These are phyloP conservation scores for Staphylotrichum longicolle DNA, from an alignment of 495 filamentous ascomycete genomes.

Conservation along the genomic window DNA sequence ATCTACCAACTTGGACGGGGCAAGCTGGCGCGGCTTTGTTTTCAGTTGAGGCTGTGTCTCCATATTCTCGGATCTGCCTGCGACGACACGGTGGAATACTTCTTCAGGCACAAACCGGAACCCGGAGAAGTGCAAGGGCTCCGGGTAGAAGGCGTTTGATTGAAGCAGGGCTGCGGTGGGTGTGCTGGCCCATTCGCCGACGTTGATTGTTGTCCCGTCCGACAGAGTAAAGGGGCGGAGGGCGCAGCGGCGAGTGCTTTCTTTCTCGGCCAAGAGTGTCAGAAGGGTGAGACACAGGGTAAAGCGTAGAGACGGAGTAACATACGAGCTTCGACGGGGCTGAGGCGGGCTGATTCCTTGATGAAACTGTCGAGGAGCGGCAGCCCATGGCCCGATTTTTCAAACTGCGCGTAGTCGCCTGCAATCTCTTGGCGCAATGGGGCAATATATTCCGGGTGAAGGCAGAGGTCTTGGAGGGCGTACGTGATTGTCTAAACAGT, in stretches of 20 bases:
- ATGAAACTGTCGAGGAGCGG: background rate
- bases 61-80: background rate
- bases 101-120: background rate
- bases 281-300: background rate
- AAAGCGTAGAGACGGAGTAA: background rate
- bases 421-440: background rate
- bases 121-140: background rate
- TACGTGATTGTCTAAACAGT: background rate
- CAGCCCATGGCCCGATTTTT: background rate
- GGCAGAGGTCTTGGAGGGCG: conserved; percentile 1
- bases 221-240: background rate
- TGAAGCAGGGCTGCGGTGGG: background rate
- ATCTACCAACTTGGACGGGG: background rate
- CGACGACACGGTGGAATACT: background rate
- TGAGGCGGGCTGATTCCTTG: conserved; percentile 1
- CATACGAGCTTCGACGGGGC: background rate
- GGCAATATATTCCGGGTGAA: background rate
- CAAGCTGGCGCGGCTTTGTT: background rate
- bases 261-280: background rate
- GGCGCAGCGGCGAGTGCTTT: background rate
- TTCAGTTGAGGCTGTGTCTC: background rate
- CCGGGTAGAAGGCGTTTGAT: background rate
- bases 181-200: background rate
- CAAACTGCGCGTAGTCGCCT: background rate
- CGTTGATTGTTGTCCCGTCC: background rate